Percentiles rank a stretch among this genome's conserved stretches.
These are phyloP conservation scores for Mycogone perniciosa DNA, from an alignment of 2,329 filamentous ascomycete species.

Conservation along the genomic window DNA sequence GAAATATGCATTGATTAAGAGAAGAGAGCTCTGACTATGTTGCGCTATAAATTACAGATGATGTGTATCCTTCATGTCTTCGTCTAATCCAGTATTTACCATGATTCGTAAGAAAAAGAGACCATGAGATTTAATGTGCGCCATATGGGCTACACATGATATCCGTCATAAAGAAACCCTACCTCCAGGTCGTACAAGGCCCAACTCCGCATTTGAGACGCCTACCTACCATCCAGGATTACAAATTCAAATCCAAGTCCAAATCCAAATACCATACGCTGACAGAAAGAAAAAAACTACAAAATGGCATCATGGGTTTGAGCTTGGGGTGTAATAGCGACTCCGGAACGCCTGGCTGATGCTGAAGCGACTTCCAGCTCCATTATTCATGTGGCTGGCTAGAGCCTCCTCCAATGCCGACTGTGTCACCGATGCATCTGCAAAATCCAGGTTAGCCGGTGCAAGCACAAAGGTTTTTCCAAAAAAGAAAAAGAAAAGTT, in stretches of 20 bases:
- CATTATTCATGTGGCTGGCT: constrained; percentile 45
- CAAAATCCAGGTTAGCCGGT: neutral
- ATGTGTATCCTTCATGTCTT: neutral
- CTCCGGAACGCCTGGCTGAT: constrained; percentile 62
- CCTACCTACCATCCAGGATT: neutral
- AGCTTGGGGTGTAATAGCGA: constrained; percentile 42
- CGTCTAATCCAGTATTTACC: neutral
- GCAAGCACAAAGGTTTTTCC: neutral
- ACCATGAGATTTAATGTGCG: neutral
- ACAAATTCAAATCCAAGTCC: neutral
- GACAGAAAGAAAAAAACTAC: neutral
- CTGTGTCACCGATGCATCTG: constrained; percentile 74
- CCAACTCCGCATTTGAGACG: neutral
- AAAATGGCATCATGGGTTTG: constrained; percentile 18
- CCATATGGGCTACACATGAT: neutral
- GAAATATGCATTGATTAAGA: neutral
- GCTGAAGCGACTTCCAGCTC: constrained; percentile 48
- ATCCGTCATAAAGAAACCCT: constrained; percentile 1
- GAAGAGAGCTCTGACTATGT: neutral
- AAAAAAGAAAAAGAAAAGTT: constrained; percentile 8
- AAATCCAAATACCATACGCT: neutral
- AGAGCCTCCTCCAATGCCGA: constrained; percentile 74
- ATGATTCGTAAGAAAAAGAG: neutral
- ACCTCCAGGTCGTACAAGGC: neutral
- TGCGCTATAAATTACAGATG: neutral